These are phyloP conservation scores for Arachnomyces sp. DNA, from an alignment of 2,329 filamentous ascomycete genomes.

Conservation along the genomic window DNA sequence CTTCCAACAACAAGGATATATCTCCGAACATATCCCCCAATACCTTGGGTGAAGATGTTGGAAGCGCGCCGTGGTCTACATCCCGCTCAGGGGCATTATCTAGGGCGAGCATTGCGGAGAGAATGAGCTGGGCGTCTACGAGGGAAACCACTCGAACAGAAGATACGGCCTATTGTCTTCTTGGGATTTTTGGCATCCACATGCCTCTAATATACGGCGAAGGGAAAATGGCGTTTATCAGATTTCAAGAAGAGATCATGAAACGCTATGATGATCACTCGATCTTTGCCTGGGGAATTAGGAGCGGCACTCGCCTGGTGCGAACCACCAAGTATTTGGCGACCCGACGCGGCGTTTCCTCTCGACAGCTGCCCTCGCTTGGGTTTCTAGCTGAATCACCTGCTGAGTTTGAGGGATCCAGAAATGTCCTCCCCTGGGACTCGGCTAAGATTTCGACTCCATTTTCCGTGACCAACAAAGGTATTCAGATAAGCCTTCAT, in stretches of 20 bases:
- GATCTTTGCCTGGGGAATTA: slow-evolving; percentile 15
- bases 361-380: no score
- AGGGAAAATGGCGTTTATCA: slow-evolving; percentile 16
- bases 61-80: no score
- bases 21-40: no score
- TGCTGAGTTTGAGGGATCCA: slow-evolving; percentile 2
- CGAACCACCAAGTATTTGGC: not conserved
- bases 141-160: slow-evolving; percentile 17
- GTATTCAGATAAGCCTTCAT: no score
- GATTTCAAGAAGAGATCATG: slow-evolving; percentile 25
- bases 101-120: slow-evolving; percentile 8
- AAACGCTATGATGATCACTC: slow-evolving; percentile 17
- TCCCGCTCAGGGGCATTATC: slow-evolving; percentile 1
- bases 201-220: slow-evolving; percentile 24
- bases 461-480: slow-evolving; percentile 4
- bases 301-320: no score
- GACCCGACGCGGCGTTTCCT: no score
- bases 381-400: slow-evolving; percentile 7
- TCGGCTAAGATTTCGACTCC: not conserved
- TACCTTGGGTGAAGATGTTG: no score
- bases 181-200: slow-evolving; percentile 22
- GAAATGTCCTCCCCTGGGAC: not conserved
- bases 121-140: slow-evolving; percentile 21
- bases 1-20: no score
- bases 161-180: slow-evolving; percentile 22